phyloP scores from a whole-genome alignment of 768 basidiomycete species.

The Lactarius pseudohatsudake region DNA sequence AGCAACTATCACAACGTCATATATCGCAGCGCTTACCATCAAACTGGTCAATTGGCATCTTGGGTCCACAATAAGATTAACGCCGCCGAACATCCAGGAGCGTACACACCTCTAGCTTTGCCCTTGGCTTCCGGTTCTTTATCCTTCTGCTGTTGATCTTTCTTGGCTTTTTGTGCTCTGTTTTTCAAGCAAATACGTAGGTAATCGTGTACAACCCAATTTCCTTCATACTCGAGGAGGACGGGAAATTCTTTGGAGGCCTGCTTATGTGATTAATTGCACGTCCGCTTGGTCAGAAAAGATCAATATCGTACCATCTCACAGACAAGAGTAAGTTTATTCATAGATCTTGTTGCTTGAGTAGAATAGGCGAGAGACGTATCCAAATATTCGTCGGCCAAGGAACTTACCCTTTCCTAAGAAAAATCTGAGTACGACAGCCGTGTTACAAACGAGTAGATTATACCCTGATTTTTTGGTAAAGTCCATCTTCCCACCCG shows the following conservation, averaged over 20 bases:
- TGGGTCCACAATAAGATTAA: too few species aligned
- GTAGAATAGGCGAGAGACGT: neutral
- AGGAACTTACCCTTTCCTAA: neutral
- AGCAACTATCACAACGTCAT: too few species aligned
- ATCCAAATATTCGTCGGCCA: slow-evolving; percentile 4
- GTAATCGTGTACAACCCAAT: slow-evolving; percentile 5
- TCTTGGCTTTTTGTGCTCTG: slow-evolving; percentile 8
- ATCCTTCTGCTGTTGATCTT: neutral
- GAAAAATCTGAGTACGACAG: neutral
- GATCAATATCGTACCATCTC: neutral
- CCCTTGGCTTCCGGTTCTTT: slow-evolving; percentile 2
- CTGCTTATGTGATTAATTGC: neutral
- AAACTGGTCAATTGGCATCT: too few species aligned
- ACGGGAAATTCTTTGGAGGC: neutral
- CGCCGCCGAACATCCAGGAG: too few species aligned
- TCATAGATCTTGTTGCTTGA: neutral
- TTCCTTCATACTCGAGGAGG: neutral
- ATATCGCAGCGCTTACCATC: too few species aligned
- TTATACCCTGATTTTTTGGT: neutral
- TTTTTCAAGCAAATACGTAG: slow-evolving; percentile 2
- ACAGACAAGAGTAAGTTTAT: neutral
- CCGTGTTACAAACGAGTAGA: neutral
- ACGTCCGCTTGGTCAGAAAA: too few species aligned
- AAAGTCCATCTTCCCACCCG: slow-evolving; percentile 6
- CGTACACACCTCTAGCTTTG: slow-evolving; percentile 1